Evolutionary conservation across 1,284 basidiomycete genomes (phyloP).

Genomic region (Gomphus sp.): DNA sequence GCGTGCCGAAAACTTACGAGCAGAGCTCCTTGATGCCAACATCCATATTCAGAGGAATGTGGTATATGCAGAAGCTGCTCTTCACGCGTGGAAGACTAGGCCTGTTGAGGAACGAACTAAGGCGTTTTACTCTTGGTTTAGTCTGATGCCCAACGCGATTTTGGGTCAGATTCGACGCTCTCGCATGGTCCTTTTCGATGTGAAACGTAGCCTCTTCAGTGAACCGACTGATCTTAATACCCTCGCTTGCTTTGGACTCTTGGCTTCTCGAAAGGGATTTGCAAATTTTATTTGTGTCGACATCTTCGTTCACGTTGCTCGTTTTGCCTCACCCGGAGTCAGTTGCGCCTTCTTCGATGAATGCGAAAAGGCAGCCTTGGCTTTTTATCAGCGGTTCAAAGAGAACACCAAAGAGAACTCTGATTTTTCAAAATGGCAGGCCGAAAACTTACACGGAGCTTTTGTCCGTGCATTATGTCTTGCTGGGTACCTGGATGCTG

Average conservation of each 20-base stretch:
- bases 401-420: not conserved
- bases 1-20: slow-evolving; percentile 6
- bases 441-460: not conserved
- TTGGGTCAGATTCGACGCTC: not conserved
- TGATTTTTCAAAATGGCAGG: slow-evolving; percentile 1
- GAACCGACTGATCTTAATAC: slow-evolving; percentile 9
- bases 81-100: slow-evolving; percentile 1
- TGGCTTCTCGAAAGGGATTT: slow-evolving; percentile 6
- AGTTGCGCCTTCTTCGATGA: slow-evolving; percentile 2
- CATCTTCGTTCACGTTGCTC: slow-evolving; percentile 5
- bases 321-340: slow-evolving; percentile 5
- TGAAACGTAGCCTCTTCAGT: not conserved
- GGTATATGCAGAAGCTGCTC: slow-evolving; percentile 4
- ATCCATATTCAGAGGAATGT: slow-evolving; percentile 7
- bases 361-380: not conserved
- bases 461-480: not conserved
- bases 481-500: slow-evolving; percentile 1
- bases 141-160: slow-evolving; percentile 1
- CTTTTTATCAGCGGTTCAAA: not conserved
- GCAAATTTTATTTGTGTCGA: slow-evolving; percentile 1
- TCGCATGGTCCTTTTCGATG: not conserved
- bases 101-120: slow-evolving; percentile 6
- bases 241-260: slow-evolving; percentile 6
- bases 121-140: slow-evolving; percentile 8
- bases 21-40: not conserved